Conservation (phyloP, 352 stramenopile species). For the Globisporangium middletonii region DNA sequence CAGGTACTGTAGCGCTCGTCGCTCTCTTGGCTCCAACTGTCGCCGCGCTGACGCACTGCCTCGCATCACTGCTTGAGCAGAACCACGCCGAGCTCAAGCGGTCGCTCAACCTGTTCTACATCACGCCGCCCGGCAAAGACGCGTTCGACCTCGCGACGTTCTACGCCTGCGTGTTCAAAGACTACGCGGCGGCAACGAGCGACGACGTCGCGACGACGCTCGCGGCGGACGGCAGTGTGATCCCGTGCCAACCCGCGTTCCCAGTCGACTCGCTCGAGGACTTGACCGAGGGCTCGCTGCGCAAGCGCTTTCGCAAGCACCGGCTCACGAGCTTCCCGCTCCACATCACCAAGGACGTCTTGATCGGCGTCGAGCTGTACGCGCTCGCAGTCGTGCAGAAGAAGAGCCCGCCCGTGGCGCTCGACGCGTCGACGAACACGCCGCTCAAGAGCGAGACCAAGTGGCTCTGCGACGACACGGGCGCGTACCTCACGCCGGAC, state of each 20-base stretch:
- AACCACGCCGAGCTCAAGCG: slow-evolving; percentile 80
- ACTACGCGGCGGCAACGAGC: slow-evolving; percentile 29
- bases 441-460: slow-evolving; percentile 80
- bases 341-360: slow-evolving; percentile 64
- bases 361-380: slow-evolving; percentile 78
- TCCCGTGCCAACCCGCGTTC: slow-evolving; percentile 60
- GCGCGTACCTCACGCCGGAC: slow-evolving; percentile 58
- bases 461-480: slow-evolving; percentile 82
- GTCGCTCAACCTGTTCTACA: slow-evolving; percentile 75
- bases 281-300: slow-evolving; percentile 68
- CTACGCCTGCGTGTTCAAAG: slow-evolving; percentile 64
- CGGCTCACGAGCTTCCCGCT: slow-evolving; percentile 59
- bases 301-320: slow-evolving; percentile 78
- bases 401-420: slow-evolving; percentile 50
- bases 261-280: slow-evolving; percentile 66
- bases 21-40: neutral
- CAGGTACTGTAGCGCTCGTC: slow-evolving; percentile 24
- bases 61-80: slow-evolving; percentile 7
- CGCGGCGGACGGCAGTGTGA: slow-evolving; percentile 6
- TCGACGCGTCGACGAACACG: slow-evolving; percentile 68
- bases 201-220: slow-evolving; percentile 16
- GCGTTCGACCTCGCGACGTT: slow-evolving; percentile 54
- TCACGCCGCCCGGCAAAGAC: slow-evolving; percentile 43
- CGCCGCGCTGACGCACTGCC: neutral
- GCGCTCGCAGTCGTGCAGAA: slow-evolving; percentile 48